These are phyloP conservation scores for Wallacemonas sp. DNA, from an alignment of 208 protist species.

Conservation along the genomic window DNA sequence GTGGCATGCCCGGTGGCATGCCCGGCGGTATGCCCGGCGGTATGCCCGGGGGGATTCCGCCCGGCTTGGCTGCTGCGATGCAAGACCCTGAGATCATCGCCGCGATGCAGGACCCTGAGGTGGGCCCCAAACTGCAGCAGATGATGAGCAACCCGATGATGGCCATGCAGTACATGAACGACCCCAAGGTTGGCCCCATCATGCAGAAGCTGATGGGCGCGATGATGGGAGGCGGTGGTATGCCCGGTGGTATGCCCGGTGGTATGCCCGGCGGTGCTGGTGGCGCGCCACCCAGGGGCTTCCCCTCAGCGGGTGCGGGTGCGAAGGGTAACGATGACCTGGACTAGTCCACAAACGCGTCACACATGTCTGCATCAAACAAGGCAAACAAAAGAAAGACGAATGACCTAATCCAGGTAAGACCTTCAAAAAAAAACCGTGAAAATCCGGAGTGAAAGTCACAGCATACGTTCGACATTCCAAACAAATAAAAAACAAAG, in stretches of 20 bases:
- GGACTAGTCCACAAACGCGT: constrained; percentile 15
- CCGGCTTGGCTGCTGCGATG: constrained; percentile 28
- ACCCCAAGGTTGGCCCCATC: constrained; percentile 75
- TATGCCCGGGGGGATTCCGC: constrained; percentile 47
- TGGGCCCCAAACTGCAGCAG: constrained; percentile 52
- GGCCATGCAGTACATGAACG: constrained; percentile 65
- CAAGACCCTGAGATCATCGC: constrained; percentile 61
- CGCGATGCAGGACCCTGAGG: constrained; percentile 78
- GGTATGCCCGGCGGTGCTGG: constrained; percentile 27
- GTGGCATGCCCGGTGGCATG: constrained; percentile 49
- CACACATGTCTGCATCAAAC: neutral
- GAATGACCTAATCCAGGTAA: no score
- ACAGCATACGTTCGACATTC: neutral
- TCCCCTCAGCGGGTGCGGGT: constrained; percentile 15
- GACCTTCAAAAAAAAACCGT: neutral
- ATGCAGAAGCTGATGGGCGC: constrained; percentile 79
- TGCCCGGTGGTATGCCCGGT: constrained; percentile 40
- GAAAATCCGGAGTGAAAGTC: neutral
- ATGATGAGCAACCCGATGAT: constrained; percentile 72
- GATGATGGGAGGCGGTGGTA: constrained; percentile 55
- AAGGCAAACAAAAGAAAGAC: no score
- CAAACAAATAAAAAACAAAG: neutral
- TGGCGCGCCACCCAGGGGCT: constrained; percentile 21
- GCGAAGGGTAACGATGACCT: constrained; percentile 20
- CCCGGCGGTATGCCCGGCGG: constrained; percentile 34